Percentiles rank a stretch among this genome's conserved stretches.
phyloP scores from a whole-genome alignment of 768 basidiomycete genomes.

The Botryobasidium botryosum region DNA sequence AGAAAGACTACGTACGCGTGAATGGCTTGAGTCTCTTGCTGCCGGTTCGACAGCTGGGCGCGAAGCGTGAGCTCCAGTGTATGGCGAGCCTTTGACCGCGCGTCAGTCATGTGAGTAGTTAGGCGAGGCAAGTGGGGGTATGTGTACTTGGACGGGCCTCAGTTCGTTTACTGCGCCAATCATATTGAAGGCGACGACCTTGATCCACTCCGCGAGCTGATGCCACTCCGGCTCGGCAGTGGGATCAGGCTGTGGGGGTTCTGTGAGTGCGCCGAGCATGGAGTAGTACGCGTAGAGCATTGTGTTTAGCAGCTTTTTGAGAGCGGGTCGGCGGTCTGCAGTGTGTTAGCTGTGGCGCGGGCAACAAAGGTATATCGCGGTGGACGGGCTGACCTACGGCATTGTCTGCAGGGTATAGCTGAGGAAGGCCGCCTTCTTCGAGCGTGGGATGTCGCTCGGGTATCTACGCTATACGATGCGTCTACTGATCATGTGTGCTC shows the following conservation, averaged over 20 bases:
- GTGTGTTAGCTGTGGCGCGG: too few species aligned
- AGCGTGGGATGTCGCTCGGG: constrained; percentile 70
- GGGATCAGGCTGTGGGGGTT: constrained; percentile 40
- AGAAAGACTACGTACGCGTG: constrained; percentile 61
- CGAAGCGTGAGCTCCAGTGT: constrained; percentile 73
- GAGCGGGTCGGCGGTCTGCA: constrained; percentile 59
- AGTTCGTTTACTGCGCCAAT: constrained; percentile 84
- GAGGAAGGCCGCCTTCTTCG: constrained; percentile 63
- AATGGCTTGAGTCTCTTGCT: constrained; percentile 50
- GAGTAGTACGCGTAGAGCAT: constrained; percentile 66
- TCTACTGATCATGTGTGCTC: too few species aligned
- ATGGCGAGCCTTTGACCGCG: constrained; percentile 43
- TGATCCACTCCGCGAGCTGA: constrained; percentile 64
- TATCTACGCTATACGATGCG: too few species aligned
- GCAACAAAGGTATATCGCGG: too few species aligned
- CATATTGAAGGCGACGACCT: constrained; percentile 63
- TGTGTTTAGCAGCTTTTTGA: constrained; percentile 54
- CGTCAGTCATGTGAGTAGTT: background rate
- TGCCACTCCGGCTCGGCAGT: constrained; percentile 50
- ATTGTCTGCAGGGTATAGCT: constrained; percentile 63
- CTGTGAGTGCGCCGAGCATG: constrained; percentile 49
- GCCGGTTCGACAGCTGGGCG: constrained; percentile 54
- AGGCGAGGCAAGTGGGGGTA: background rate
- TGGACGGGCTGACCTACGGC: constrained; percentile 33
- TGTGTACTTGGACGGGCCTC: constrained; percentile 61